These are phyloP conservation scores for Penicillium antarcticum DNA, from an alignment of 495 filamentous ascomycete genomes.

Conservation along the genomic window DNA sequence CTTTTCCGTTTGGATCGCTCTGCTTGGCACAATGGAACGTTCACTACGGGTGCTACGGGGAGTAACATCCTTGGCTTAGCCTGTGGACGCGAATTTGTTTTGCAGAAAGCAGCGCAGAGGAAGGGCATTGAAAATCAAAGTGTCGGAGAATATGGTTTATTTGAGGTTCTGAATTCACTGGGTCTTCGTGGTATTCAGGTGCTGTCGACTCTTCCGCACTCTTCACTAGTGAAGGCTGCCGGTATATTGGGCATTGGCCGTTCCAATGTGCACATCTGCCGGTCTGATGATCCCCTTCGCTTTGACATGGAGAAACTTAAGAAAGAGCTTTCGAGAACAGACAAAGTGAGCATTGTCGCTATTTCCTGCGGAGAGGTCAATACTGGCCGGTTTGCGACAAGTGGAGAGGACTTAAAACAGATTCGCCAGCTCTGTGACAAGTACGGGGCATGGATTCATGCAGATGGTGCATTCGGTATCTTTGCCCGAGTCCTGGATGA, in stretches of 20 bases:
- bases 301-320: conserved; percentile 64
- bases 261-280: conserved; percentile 57
- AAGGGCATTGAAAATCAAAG: conserved; percentile 36
- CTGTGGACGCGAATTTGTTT: conserved; percentile 66
- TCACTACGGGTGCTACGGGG: conserved; percentile 87
- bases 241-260: conserved; percentile 77
- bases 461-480: conserved; percentile 88
- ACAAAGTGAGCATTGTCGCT: conserved; percentile 67
- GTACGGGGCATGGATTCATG: conserved; percentile 83
- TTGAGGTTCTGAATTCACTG: conserved; percentile 59
- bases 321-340: conserved; percentile 45
- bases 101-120: conserved; percentile 42
- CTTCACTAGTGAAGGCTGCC: conserved; percentile 78
- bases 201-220: conserved; percentile 78
- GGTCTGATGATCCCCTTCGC: conserved; percentile 53
- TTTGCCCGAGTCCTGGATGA: conserved; percentile 66
- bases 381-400: conserved; percentile 77
- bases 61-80: conserved; percentile 81
- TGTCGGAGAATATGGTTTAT: conserved; percentile 67
- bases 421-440: conserved; percentile 68
- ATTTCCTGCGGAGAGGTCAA: conserved; percentile 89
- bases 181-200: conserved; percentile 68
- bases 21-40: conserved; percentile 54
- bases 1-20: conserved; percentile 60
- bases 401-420: conserved; percentile 55